Conservation (phyloP, 208 protist genomes). For the Strigomonas culicis region DNA sequence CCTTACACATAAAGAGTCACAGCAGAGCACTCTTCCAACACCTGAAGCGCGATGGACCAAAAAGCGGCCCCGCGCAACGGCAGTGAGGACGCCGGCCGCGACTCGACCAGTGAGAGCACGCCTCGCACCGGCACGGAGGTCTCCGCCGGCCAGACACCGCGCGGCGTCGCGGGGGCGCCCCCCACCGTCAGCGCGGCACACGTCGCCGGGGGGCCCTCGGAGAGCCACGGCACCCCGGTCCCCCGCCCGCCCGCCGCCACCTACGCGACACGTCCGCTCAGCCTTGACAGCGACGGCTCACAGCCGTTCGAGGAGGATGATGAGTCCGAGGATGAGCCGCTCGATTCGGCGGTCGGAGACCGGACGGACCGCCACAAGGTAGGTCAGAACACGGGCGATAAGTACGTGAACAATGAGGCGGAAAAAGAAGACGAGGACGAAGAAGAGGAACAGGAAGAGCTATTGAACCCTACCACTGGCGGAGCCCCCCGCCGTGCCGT, state of each 20-base stretch:
- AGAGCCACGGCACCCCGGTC: neutral
- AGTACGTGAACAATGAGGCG: neutral
- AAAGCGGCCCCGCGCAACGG: neutral
- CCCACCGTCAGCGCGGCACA: neutral
- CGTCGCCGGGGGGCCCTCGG: neutral
- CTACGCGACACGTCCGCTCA: constrained; percentile 17
- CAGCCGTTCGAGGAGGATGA: neutral
- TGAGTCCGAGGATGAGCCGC: constrained; percentile 4
- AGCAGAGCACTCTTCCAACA: neutral
- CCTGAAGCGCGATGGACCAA: neutral
- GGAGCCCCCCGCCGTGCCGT: constrained; percentile 1
- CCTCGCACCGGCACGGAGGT: constrained; percentile 1
- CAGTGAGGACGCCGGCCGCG: too few species aligned
- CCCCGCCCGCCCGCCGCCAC: constrained; percentile 3
- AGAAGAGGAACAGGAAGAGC: constrained; percentile 20
- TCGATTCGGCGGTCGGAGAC: constrained; percentile 11
- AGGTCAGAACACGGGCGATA: neutral
- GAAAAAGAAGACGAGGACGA: constrained; percentile 14
- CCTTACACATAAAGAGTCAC: neutral
- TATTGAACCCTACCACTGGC: neutral
- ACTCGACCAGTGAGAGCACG: constrained; percentile 2
- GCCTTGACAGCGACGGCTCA: neutral
- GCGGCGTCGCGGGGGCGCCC: neutral
- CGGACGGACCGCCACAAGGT: constrained; percentile 12
- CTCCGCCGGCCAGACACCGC: neutral